phyloP scores from a whole-genome alignment of 169 alveolate species.

The Plasmodium berghei region DNA sequence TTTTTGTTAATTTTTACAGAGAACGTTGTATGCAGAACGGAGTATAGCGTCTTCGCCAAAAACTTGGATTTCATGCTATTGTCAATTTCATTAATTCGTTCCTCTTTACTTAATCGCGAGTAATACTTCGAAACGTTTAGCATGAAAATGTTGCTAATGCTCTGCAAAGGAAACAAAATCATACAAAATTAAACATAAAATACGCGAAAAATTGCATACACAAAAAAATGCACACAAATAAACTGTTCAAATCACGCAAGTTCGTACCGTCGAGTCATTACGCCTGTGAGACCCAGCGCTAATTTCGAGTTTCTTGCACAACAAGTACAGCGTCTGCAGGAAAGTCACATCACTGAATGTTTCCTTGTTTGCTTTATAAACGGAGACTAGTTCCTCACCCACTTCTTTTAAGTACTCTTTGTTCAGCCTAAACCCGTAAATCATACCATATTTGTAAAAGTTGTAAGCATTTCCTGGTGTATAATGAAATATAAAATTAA shows the following conservation, averaged over 20 bases:
- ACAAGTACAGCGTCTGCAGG: slow-evolving; percentile 34
- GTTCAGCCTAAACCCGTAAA: slow-evolving; percentile 34
- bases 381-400: slow-evolving; percentile 7
- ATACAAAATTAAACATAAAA: not conserved
- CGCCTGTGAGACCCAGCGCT: slow-evolving; percentile 29
- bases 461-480: slow-evolving; percentile 29
- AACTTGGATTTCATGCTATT: slow-evolving; percentile 40
- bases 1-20: slow-evolving; percentile 7
- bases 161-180: slow-evolving; percentile 2
- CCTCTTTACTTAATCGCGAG: slow-evolving; percentile 34
- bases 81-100: slow-evolving; percentile 13
- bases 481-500: slow-evolving; percentile 9
- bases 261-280: slow-evolving; percentile 33
- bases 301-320: slow-evolving; percentile 29
- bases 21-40: slow-evolving; percentile 30
- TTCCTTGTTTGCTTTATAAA: slow-evolving; percentile 17
- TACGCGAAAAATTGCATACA: not conserved
- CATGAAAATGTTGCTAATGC: slow-evolving; percentile 20
- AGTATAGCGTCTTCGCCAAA: slow-evolving; percentile 32
- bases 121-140: slow-evolving; percentile 25
- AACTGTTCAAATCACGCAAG: not conserved
- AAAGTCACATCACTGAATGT: slow-evolving; percentile 38
- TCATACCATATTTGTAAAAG: slow-evolving; percentile 56
- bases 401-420: slow-evolving; percentile 28
- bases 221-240: not conserved